These are phyloP conservation scores for Apodospora peruviana DNA, from an alignment of 495 filamentous ascomycete genomes.

Conservation along the genomic window DNA sequence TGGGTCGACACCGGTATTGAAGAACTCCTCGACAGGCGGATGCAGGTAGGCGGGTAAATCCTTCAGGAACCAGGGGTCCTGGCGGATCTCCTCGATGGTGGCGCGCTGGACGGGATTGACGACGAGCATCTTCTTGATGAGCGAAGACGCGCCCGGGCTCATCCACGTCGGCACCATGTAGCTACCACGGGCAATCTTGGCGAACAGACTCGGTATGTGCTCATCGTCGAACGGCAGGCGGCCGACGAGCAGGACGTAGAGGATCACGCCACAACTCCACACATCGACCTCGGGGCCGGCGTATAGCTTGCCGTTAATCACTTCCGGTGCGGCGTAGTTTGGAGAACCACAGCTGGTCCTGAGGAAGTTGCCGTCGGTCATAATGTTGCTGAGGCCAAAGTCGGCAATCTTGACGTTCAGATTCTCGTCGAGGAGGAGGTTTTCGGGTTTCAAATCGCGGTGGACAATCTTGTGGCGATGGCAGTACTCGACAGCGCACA, in stretches of 20 bases:
- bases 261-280: constrained; percentile 97
- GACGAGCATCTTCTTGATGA: constrained; percentile 91
- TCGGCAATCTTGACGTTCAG: constrained; percentile 99
- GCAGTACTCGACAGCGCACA: constrained; percentile 98
- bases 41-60: constrained; percentile 79
- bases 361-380: constrained; percentile 98
- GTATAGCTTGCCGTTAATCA: constrained; percentile 96
- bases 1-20: constrained; percentile 86
- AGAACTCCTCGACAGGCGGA: constrained; percentile 86
- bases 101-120: constrained; percentile 92
- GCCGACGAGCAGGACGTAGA: constrained; percentile 91
- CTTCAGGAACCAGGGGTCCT: constrained; percentile 91
- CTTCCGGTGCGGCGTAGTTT: constrained; percentile 96
- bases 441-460: constrained; percentile 96
- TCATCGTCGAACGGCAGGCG: constrained; percentile 96
- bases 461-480: constrained; percentile 98
- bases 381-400: constrained; percentile 97
- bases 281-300: constrained; percentile 97
- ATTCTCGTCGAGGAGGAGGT: constrained; percentile 84
- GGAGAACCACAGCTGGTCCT: constrained; percentile 98
- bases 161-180: constrained; percentile 88
- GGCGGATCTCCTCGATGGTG: constrained; percentile 86
- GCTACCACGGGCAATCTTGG: constrained; percentile 54
- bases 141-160: constrained; percentile 70
- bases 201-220: constrained; percentile 50